Percentiles rank a stretch among this genome's conserved stretches.
phyloP scores from a whole-genome alignment of 2,329 filamentous ascomycete species.

The Fusarium veterinarium region DNA sequence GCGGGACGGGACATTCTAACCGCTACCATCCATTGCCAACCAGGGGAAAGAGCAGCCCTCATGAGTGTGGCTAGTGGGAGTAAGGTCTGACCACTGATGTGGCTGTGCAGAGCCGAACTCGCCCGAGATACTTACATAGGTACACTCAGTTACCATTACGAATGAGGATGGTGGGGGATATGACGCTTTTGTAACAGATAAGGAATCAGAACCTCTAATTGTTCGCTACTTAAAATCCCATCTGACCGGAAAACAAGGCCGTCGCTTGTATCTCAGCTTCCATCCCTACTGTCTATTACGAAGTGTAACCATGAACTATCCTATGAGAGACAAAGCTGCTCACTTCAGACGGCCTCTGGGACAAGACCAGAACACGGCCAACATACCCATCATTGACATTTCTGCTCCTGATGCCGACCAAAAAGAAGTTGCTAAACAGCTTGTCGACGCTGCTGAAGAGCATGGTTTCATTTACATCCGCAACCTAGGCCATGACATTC shows the following conservation, averaged over 20 bases:
- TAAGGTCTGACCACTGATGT: neutral
- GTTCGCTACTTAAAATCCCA: neutral
- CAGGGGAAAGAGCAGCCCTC: slow-evolving; percentile 23
- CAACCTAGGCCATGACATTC: slow-evolving; percentile 77
- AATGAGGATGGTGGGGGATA: slow-evolving; percentile 24
- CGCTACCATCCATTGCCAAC: slow-evolving; percentile 15
- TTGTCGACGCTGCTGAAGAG: slow-evolving; percentile 83
- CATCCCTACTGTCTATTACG: neutral
- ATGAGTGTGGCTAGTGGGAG: slow-evolving; percentile 24
- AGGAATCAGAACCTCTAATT: neutral
- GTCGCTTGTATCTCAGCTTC: neutral
- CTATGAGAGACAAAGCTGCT: slow-evolving; percentile 3
- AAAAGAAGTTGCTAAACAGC: slow-evolving; percentile 68
- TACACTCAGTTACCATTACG: slow-evolving; percentile 3
- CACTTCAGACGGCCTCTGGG: neutral
- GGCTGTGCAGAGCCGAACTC: slow-evolving; percentile 17
- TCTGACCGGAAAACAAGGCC: neutral
- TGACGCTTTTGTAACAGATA: slow-evolving; percentile 18
- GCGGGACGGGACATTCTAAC: slow-evolving; percentile 28
- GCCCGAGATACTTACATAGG: neutral
- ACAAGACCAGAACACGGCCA: slow-evolving; percentile 48
- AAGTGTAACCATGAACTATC: slow-evolving; percentile 8
- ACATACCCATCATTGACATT: slow-evolving; percentile 87
- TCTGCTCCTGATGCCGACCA: slow-evolving; percentile 59
- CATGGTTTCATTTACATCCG: slow-evolving; percentile 93